phyloP scores from a whole-genome alignment of 495 filamentous ascomycete species.

The Eremomyces bilateralis region DNA sequence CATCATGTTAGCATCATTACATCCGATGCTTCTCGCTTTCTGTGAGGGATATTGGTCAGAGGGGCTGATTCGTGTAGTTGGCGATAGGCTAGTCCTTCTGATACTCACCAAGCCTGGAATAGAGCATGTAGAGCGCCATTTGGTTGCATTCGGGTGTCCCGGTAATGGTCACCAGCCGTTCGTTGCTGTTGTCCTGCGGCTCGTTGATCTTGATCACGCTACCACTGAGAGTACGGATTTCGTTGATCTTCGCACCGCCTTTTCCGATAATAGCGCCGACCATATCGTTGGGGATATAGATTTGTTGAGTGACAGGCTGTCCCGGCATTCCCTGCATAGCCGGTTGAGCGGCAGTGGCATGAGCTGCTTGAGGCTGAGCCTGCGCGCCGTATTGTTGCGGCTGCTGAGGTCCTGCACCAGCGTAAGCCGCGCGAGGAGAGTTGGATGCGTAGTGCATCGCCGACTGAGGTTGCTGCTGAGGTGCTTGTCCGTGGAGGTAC shows the following conservation, averaged over 20 bases:
- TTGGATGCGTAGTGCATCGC: constrained; percentile 51
- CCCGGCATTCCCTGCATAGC: constrained; percentile 59
- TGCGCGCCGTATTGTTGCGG: constrained; percentile 42
- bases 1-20: too few relatives aligned
- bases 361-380: constrained; percentile 21
- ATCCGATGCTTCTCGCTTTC: constrained; percentile 27
- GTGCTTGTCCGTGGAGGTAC: constrained; percentile 45
- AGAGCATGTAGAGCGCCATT: constrained; percentile 98
- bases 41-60: constrained; percentile 7
- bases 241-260: constrained; percentile 97
- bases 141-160: constrained; percentile 96
- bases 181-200: constrained; percentile 95
- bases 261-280: constrained; percentile 98
- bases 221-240: constrained; percentile 87
- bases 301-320: constrained; percentile 87
- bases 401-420: constrained; percentile 57
- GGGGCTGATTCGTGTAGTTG: background rate
- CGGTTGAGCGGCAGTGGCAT: constrained; percentile 39
- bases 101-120: constrained; percentile 75
- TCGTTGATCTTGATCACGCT: constrained; percentile 99
- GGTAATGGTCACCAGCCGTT: constrained; percentile 89
- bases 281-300: constrained; percentile 99
- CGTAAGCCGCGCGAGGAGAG: constrained; percentile 43
- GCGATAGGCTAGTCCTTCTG: too few relatives aligned
- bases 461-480: constrained; percentile 42